Base-by-base conservation (phyloP, 805 yeast genomes). In the Zygoascus bituminiphila region DNA sequence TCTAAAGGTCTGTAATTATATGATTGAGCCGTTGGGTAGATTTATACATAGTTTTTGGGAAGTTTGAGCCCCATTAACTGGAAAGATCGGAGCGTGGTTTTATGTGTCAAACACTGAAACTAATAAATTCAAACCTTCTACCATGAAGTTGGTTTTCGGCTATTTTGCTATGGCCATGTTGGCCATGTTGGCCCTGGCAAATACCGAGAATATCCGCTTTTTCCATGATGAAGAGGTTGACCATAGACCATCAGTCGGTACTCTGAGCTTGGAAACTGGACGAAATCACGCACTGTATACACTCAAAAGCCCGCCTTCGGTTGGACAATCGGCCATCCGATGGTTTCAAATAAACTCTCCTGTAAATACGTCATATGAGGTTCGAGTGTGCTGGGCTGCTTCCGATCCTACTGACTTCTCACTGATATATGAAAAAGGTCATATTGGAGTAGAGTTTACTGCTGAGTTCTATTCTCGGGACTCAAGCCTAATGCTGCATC, bases 371-470 rank as follows among this genome's bases (percentile, higher is more conserved):
- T 25, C 22, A 45, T 64, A 64, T 47, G 58, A 62, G 31, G 57
- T 54, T n/a, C 55, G 63, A 21, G 58, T 64, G 4, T 62, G 64
- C 52, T 64, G 68, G 68, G 66, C 68, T 0, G 68, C 68, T 3
- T 53, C 62, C 15, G 43, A 47, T 25, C 67, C 68, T 1, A 58
- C 62, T 1, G 60, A 56, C 24, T 48, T 64, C 17, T 47, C 42
- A 2, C 38, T 64, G 1, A 36, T 20, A 12, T 61, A 53, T 47
- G 54, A 47, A 9, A 42, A 46, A 2, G 49, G 47, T 8, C 26
- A 38, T 10, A 44, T 55, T 8, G 44, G 43, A 9, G 44, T 55
- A 14, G 33, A 26, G 7, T 52, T 42, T 31, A 38, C 37, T 10
- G 37, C 50, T 5, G 52, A 51, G n/a, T 52, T 40, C 25, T 52